Evolutionary conservation across 768 basidiomycete species (phyloP).

Genomic region (Phanerochaete sordida): DNA sequence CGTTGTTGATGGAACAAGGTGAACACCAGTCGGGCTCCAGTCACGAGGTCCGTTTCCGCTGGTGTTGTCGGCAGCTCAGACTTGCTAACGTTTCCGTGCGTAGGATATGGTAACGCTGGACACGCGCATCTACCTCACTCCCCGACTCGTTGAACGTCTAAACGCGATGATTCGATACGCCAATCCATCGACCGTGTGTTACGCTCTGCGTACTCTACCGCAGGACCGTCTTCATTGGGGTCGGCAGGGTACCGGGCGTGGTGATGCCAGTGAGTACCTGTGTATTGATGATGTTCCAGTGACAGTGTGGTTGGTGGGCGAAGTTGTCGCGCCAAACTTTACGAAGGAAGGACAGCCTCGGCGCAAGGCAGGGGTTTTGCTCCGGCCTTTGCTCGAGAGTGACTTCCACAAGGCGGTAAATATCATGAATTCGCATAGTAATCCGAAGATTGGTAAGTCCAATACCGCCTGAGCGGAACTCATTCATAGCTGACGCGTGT

Average conservation of each 20-base stretch:
- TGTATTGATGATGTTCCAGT: neutral
- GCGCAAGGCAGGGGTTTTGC: neutral
- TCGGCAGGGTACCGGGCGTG: neutral
- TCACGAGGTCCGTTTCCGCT: too few species aligned
- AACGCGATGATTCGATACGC: too few species aligned
- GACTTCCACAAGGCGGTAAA: neutral
- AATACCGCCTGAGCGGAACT: too few species aligned
- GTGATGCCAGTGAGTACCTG: neutral
- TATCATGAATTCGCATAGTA: neutral
- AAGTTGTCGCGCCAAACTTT: neutral
- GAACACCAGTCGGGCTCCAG: too few species aligned
- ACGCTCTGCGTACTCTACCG: neutral
- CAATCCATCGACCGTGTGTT: too few species aligned
- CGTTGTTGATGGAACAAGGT: too few species aligned
- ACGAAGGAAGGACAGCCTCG: neutral
- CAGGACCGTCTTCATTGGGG: neutral
- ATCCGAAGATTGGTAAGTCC: neutral
- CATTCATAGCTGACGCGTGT: too few species aligned
- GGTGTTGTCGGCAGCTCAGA: too few species aligned
- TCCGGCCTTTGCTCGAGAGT: neutral
- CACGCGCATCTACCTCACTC: too few species aligned
- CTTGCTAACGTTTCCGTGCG: too few species aligned
- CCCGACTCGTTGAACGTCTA: too few species aligned
- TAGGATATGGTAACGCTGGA: too few species aligned
- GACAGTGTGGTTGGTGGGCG: neutral